Evolutionary conservation across 768 basidiomycete genomes (phyloP).

Genomic region (Boletus sp.): DNA sequence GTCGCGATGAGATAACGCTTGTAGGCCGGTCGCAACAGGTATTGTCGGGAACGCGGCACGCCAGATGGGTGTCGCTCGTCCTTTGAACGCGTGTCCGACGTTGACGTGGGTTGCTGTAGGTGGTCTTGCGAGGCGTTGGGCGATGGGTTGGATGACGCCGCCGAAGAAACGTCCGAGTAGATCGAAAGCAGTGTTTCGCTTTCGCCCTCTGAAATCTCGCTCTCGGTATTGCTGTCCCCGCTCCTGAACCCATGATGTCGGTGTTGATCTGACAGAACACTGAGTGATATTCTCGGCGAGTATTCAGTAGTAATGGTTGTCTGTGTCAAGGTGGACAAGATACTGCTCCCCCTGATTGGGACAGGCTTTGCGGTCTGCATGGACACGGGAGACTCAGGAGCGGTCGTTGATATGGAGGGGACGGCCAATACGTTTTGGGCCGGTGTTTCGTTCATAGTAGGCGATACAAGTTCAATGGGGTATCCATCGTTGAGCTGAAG

Average conservation of each 20-base stretch:
- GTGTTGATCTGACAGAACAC: slow-evolving; percentile 25
- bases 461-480: slow-evolving; percentile 19
- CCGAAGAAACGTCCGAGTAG: slow-evolving; percentile 36
- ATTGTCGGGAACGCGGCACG: slow-evolving; percentile 49
- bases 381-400: slow-evolving; percentile 38
- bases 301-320: slow-evolving; percentile 7
- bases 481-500: slow-evolving; percentile 27
- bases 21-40: slow-evolving; percentile 79
- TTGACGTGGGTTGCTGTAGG: slow-evolving; percentile 12
- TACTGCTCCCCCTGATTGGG: slow-evolving; percentile 8
- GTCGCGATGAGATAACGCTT: slow-evolving; percentile 91
- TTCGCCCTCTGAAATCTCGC: slow-evolving; percentile 34
- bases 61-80: slow-evolving; percentile 33
- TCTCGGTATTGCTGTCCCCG: slow-evolving; percentile 27
- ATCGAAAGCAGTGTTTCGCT: slow-evolving; percentile 29
- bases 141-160: slow-evolving; percentile 28
- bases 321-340: slow-evolving; percentile 11
- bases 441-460: slow-evolving; percentile 3
- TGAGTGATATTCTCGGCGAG: slow-evolving; percentile 29
- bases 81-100: slow-evolving; percentile 22
- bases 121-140: slow-evolving; percentile 33
- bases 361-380: slow-evolving; percentile 18
- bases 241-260: slow-evolving; percentile 20
- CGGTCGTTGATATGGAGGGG: slow-evolving; percentile 53
- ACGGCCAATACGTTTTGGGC: slow-evolving; percentile 46